These are phyloP conservation scores for Fusarium xylarioides DNA, from an alignment of 2,329 filamentous ascomycete genomes.

Conservation along the genomic window DNA sequence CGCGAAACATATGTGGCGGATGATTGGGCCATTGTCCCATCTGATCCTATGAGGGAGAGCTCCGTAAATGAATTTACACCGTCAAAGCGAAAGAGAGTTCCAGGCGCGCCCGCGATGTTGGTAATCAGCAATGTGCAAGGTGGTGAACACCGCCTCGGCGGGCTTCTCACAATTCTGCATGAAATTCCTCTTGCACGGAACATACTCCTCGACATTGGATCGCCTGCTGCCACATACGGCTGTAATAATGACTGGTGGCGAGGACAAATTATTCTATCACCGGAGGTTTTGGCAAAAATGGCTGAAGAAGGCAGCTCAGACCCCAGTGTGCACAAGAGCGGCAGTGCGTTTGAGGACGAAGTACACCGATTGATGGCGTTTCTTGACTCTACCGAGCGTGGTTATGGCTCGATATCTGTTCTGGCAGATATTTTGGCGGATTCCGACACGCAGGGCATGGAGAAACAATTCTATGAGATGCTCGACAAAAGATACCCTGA, in stretches of 20 bases:
- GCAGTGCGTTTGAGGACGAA: slow-evolving; percentile 59
- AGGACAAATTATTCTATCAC: slow-evolving; percentile 60
- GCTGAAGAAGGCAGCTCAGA: slow-evolving; percentile 45
- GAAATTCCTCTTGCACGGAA: slow-evolving; percentile 68
- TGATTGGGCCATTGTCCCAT: slow-evolving; percentile 68
- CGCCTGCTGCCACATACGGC: slow-evolving; percentile 59
- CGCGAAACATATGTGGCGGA: slow-evolving; percentile 62
- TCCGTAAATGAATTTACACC: slow-evolving; percentile 43
- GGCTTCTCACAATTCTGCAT: slow-evolving; percentile 66
- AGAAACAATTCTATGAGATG: slow-evolving; percentile 56
- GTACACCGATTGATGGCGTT: slow-evolving; percentile 71
- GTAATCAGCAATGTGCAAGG: slow-evolving; percentile 47
- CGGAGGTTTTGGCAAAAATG: slow-evolving; percentile 49
- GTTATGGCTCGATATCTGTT: slow-evolving; percentile 64
- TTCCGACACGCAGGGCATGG: slow-evolving; percentile 46
- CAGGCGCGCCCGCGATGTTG: slow-evolving; percentile 62
- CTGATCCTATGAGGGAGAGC: slow-evolving; percentile 42
- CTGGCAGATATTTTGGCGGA: slow-evolving; percentile 52
- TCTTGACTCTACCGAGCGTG: slow-evolving; percentile 67
- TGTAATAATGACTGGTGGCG: slow-evolving; percentile 69
- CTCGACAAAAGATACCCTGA: slow-evolving; percentile 47
- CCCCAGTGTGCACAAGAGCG: slow-evolving; percentile 33
- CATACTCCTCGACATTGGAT: slow-evolving; percentile 57
- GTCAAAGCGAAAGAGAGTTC: slow-evolving; percentile 54
- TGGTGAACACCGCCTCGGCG: slow-evolving; percentile 57